A percentile compares a stretch with the other conserved stretches of the same genome.
Conservation (phyloP, 371 early-diverging fungal species). For the Mortierella sp. region DNA sequence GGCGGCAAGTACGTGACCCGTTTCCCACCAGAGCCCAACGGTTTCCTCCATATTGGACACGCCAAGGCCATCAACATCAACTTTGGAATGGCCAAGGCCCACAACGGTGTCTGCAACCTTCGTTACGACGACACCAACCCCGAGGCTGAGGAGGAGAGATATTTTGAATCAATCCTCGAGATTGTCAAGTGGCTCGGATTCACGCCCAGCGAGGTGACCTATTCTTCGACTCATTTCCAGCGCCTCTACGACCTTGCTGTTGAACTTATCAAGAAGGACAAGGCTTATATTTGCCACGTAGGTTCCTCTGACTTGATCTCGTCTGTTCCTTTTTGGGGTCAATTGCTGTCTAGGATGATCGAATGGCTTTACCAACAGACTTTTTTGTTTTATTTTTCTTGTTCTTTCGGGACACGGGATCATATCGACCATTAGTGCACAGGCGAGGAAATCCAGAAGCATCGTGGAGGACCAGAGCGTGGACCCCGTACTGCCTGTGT, state of each 20-base stretch:
- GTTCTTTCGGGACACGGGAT: not conserved
- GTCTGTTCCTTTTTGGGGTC: not conserved
- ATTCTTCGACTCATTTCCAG: constrained; percentile 99
- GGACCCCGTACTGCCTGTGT: constrained; percentile 91
- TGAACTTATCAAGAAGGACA: constrained; percentile 89
- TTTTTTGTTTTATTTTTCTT: not conserved
- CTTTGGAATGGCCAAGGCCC: constrained; percentile 97
- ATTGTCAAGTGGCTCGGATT: constrained; percentile 99
- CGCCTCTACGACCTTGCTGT: constrained; percentile 92
- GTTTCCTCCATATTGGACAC: constrained; percentile 99
- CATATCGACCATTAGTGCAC: constrained; percentile 71
- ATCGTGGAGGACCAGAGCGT: constrained; percentile 91
- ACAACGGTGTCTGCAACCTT: constrained; percentile 94
- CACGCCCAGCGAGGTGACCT: constrained; percentile 93
- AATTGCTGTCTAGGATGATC: not conserved
- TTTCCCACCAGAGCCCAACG: constrained; percentile 99
- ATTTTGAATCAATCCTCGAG: constrained; percentile 96
- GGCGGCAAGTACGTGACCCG: constrained; percentile 97
- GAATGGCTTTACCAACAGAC: too few relatives aligned
- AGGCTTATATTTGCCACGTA: constrained; percentile 97
- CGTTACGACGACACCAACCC: constrained; percentile 99
- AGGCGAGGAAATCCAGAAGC: constrained; percentile 91
- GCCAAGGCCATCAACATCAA: constrained; percentile 99
- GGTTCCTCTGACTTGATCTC: not conserved
- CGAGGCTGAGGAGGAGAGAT: constrained; percentile 96